Percentiles rank a stretch among this genome's conserved stretches.
Conservation (phyloP, 495 filamentous ascomycete species). For the Staphylotrichum tortipilum region DNA sequence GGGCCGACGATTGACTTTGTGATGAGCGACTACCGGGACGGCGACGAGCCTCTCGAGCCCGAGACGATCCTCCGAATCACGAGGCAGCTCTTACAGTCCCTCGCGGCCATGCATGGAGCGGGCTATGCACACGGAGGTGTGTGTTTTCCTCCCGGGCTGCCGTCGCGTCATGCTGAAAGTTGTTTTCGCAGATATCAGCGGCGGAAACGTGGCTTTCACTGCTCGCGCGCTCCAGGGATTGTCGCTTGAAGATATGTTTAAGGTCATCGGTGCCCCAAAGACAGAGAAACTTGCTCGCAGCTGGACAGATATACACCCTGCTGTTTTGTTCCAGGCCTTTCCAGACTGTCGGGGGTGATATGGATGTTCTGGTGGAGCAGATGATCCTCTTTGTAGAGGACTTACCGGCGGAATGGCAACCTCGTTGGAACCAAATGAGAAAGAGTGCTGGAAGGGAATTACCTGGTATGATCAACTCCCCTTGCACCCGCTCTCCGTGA, state of each 20-base stretch:
- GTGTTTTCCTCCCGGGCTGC: too few species aligned
- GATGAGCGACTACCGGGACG: conserved; percentile 14
- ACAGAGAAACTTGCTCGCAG: conserved; percentile 23
- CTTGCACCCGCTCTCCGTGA: too few species aligned
- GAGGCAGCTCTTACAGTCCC: conserved; percentile 22
- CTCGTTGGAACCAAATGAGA: background rate
- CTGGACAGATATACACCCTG: conserved; percentile 1
- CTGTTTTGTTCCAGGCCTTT: background rate
- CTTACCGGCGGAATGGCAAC: conserved; percentile 14
- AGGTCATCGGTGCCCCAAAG: conserved; percentile 33
- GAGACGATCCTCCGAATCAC: conserved; percentile 15
- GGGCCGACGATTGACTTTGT: conserved; percentile 26
- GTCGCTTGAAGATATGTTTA: conserved; percentile 23
- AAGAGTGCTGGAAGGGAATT: background rate
- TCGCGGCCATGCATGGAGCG: conserved; percentile 25
- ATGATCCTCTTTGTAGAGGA: conserved; percentile 19
- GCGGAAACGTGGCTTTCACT: conserved; percentile 15
- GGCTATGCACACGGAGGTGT: conserved; percentile 28
- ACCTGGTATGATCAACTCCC: background rate
- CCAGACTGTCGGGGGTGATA: background rate
- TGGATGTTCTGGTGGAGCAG: conserved; percentile 2
- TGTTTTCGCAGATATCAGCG: conserved; percentile 20
- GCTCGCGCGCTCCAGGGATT: conserved; percentile 11
- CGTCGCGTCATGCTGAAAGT: too few species aligned
- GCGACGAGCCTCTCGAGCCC: background rate